Base-by-base conservation (phyloP, 345 rosid genomes). In the Mallotus nudiflorus region DNA sequence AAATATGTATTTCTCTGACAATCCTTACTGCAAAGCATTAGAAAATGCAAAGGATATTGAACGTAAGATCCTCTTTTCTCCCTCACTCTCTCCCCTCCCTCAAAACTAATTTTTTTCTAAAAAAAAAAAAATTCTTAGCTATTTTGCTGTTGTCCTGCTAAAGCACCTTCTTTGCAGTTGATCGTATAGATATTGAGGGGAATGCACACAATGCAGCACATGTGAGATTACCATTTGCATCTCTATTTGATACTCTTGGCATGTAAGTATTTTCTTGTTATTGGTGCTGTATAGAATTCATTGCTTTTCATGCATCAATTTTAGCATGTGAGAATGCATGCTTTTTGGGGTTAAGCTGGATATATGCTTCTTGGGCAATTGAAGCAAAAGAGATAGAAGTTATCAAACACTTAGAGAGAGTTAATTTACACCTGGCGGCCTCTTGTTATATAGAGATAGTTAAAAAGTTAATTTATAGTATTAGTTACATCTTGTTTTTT, bases 231-330 rank as follows among this genome's bases (percentile, higher is more conserved):
- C 95, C 98, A 11, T 95, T 91, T 85, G 97, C 96, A 50, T 83
- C 97, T 33, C 82, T 92, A 42, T 96, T 89, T 80, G 97, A 92
- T 73, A 88, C 98, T 73, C 94, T 96, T 62, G 96, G 98, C 84
- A 84, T 83, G 99, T 92, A 81, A 86, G 97, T 80, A 31, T 60
- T 35, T 55, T 60, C 28, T 70, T 50, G 10, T 27, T 19, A 9
- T 22, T 45, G 22, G 8, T 20, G 19, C 7, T 35, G 16, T n/a
- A 18, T 14, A 31, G 29, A n/a, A n/a, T 46, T 60, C 7, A 14
- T 48, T n/a, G n/a, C n/a, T 9, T 57, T 1, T 44, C 25, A 20
- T 6, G 59, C n/a, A 24, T 22, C 19, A n/a, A 13, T 25, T 25
- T 0, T 25, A 25, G 58, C n/a, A 27, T 55, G 60, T 3, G 1